Conservation (phyloP, 2,329 filamentous ascomycete species). For the Sporothrix luriei region DNA sequence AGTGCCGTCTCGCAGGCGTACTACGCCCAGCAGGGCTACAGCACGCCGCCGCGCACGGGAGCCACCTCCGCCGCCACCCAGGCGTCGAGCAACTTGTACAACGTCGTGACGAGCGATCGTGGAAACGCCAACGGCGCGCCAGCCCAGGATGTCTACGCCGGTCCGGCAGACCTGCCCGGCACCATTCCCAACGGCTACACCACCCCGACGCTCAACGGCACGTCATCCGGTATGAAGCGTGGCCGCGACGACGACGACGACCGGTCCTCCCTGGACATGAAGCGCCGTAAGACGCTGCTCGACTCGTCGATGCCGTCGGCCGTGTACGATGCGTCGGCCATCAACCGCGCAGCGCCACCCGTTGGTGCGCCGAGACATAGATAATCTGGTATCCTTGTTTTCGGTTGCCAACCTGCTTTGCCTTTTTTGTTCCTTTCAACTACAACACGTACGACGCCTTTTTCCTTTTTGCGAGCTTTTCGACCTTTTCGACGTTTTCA, state of each 20-base stretch:
- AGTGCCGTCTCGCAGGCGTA: constrained; percentile 72
- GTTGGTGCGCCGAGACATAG: constrained; percentile 40
- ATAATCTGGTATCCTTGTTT: constrained; percentile 28
- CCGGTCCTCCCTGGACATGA: constrained; percentile 40
- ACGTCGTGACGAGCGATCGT: constrained; percentile 81
- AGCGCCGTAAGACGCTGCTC: constrained; percentile 45
- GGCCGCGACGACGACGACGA: constrained; percentile 52
- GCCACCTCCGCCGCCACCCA: constrained; percentile 45
- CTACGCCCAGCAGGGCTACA: constrained; percentile 73
- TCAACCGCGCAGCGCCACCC: constrained; percentile 39
- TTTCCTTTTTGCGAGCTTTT: background rate
- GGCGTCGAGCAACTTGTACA: constrained; percentile 81
- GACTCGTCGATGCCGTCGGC: constrained; percentile 42
- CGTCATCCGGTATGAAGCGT: constrained; percentile 49
- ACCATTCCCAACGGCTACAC: constrained; percentile 64
- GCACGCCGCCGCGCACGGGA: constrained; percentile 72
- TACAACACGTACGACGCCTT: constrained; percentile 23
- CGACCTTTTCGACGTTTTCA: constrained; percentile 11
- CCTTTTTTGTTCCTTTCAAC: background rate
- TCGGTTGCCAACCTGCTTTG: background rate
- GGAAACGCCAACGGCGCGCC: constrained; percentile 65
- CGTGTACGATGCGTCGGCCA: constrained; percentile 39
- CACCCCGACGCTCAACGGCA: constrained; percentile 66
- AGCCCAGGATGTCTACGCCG: constrained; percentile 69
- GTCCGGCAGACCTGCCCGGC: constrained; percentile 61